A percentile compares a stretch with the other conserved stretches of the same genome.
phyloP scores from a whole-genome alignment of 495 filamentous ascomycete genomes.

The Tuber indicum region DNA sequence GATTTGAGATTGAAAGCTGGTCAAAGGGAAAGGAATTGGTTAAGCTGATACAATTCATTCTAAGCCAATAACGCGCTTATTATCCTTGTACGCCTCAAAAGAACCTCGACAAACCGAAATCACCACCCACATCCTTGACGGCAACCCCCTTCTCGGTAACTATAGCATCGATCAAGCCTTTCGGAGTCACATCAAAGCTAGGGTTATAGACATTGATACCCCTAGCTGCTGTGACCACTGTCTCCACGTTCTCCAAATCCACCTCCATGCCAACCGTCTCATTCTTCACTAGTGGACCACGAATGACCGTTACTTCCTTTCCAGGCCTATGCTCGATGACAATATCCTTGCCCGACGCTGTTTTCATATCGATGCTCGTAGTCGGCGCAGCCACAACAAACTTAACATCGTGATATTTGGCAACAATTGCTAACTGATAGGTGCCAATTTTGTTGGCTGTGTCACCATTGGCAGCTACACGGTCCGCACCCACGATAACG shows the following conservation, averaged over 20 bases:
- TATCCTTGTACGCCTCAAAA: slow-evolving; percentile 44
- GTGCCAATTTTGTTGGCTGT: slow-evolving; percentile 99
- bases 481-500: slow-evolving; percentile 88
- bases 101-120: slow-evolving; percentile 60
- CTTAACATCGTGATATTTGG: slow-evolving; percentile 77
- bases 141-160: slow-evolving; percentile 87
- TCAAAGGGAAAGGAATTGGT: background rate
- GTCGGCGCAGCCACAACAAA: slow-evolving; percentile 93
- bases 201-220: slow-evolving; percentile 89
- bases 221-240: slow-evolving; percentile 72
- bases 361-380: slow-evolving; percentile 84
- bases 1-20: background rate
- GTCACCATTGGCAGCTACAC: slow-evolving; percentile 92
- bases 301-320: slow-evolving; percentile 72
- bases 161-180: slow-evolving; percentile 80
- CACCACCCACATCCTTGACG: slow-evolving; percentile 65
- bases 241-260: slow-evolving; percentile 53
- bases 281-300: slow-evolving; percentile 57
- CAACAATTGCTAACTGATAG: slow-evolving; percentile 81
- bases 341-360: slow-evolving; percentile 66
- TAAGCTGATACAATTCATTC: background rate
- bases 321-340: slow-evolving; percentile 77
- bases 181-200: slow-evolving; percentile 88
- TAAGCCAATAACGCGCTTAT: background rate
- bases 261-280: slow-evolving; percentile 46